Conservation (phyloP, 768 basidiomycete genomes). For the Boletales sp. region DNA sequence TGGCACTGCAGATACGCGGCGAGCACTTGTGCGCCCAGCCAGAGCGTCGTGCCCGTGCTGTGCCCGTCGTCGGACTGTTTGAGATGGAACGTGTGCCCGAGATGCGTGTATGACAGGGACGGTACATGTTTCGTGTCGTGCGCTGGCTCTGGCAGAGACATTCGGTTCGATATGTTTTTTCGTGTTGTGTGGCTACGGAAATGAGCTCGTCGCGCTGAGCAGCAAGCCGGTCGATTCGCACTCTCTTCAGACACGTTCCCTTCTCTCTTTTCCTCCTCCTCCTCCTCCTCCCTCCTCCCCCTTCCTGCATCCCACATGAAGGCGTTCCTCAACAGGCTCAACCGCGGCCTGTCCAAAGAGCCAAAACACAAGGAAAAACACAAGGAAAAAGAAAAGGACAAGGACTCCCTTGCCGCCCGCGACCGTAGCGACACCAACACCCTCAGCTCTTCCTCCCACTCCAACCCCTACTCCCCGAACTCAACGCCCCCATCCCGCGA, state of each 20-base stretch:
- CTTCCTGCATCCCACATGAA: conserved; percentile 50
- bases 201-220: conserved; percentile 13
- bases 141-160: conserved; percentile 41
- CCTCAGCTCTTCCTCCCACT: conserved; percentile 25
- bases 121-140: conserved; percentile 62
- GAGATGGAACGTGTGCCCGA: conserved; percentile 44
- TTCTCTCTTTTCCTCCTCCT: background rate
- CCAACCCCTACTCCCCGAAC: conserved; percentile 22
- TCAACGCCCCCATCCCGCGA: conserved; percentile 41
- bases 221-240: background rate
- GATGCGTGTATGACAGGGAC: conserved; percentile 41
- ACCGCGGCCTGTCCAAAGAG: conserved; percentile 53
- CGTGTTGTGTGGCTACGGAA: conserved; percentile 10
- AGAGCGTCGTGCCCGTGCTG: conserved; percentile 79
- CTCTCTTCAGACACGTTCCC: conserved; percentile 9
- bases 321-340: conserved; percentile 77
- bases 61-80: conserved; percentile 57
- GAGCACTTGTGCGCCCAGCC: conserved; percentile 83
- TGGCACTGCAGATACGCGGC: conserved; percentile 46
- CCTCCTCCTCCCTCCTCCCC: too few species aligned
- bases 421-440: conserved; percentile 34
- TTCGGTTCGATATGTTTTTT: background rate
- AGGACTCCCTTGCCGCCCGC: conserved; percentile 24
- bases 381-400: conserved; percentile 30
- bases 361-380: conserved; percentile 61